Evolutionary conservation across 1,139 yeast species (phyloP).

Genomic region (Scheffersomyces lignicola): DNA sequence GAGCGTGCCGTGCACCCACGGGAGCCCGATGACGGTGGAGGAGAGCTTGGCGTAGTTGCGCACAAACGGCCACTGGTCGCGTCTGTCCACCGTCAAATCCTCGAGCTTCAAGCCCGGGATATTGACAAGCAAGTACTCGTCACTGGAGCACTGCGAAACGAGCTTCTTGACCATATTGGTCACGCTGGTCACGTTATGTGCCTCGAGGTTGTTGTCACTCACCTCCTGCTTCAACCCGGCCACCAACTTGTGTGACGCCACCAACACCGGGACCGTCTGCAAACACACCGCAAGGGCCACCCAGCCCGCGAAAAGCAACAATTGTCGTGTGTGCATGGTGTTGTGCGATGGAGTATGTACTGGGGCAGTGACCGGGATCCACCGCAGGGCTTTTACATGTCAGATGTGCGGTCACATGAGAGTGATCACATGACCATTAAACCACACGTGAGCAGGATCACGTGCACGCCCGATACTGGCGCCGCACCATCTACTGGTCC

Average conservation of each 20-base stretch:
- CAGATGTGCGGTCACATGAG: too few species aligned
- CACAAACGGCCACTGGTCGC: slow-evolving; percentile 52
- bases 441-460: too few species aligned
- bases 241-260: slow-evolving; percentile 46
- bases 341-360: too few species aligned
- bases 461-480: too few species aligned
- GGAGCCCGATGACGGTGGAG: slow-evolving; percentile 64
- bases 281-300: too few species aligned
- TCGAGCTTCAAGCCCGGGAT: slow-evolving; percentile 64
- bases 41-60: slow-evolving; percentile 56
- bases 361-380: too few species aligned
- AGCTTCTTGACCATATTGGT: slow-evolving; percentile 48
- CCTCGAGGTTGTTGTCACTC: slow-evolving; percentile 15
- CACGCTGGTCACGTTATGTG: slow-evolving; percentile 29
- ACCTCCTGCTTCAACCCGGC: slow-evolving; percentile 30
- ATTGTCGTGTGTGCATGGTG: too few species aligned
- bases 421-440: too few species aligned
- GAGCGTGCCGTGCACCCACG: slow-evolving; percentile 47
- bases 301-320: too few species aligned
- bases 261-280: slow-evolving; percentile 33
- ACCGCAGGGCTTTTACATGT: too few species aligned
- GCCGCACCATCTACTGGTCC: too few species aligned
- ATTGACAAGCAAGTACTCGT: slow-evolving; percentile 66
- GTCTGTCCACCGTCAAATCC: slow-evolving; percentile 50
- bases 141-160: slow-evolving; percentile 64